Percentiles rank a stretch among this genome's conserved stretches.
These are phyloP conservation scores for Houttuynia cordata DNA, from an alignment of 164 flowering plant genomes.

Conservation along the genomic window DNA sequence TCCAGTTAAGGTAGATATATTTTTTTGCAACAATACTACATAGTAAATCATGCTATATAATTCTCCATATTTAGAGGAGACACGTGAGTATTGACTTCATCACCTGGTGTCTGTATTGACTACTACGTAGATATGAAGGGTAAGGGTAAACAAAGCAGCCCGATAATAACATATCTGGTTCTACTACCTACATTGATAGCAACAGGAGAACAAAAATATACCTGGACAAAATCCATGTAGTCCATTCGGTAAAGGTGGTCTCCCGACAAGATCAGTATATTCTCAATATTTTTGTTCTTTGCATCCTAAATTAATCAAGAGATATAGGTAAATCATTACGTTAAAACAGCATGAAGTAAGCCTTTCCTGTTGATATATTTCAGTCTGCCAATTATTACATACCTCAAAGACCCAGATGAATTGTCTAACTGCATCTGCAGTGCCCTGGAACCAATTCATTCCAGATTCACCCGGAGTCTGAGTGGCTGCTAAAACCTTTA, in stretches of 20 bases:
- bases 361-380: not conserved
- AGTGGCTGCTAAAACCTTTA: slow-evolving; percentile 20
- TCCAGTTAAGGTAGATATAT: too few relatives aligned
- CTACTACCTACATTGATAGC: not conserved
- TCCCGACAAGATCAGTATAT: slow-evolving; percentile 82
- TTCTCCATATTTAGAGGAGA: too few relatives aligned
- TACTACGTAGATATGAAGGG: not conserved
- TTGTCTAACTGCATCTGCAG: slow-evolving; percentile 98
- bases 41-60: too few relatives aligned
- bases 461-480: slow-evolving; percentile 16
- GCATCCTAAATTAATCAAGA: slow-evolving; percentile 40
- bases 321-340: not conserved
- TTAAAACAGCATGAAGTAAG: not conserved
- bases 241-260: slow-evolving; percentile 96
- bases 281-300: slow-evolving; percentile 74
- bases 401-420: slow-evolving; percentile 16
- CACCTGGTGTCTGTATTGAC: too few relatives aligned
- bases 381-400: not conserved
- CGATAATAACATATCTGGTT: not conserved
- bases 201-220: slow-evolving; percentile 4
- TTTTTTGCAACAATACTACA: too few relatives aligned
- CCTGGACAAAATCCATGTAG: slow-evolving; percentile 94
- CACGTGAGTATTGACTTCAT: too few relatives aligned
- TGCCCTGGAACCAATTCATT: slow-evolving; percentile 75
- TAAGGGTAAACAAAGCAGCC: not conserved